Percentiles rank a stretch among this genome's conserved stretches.
These are phyloP conservation scores for Fraxinus angustifolia DNA, from an alignment of 305 asterid species.

Conservation along the genomic window DNA sequence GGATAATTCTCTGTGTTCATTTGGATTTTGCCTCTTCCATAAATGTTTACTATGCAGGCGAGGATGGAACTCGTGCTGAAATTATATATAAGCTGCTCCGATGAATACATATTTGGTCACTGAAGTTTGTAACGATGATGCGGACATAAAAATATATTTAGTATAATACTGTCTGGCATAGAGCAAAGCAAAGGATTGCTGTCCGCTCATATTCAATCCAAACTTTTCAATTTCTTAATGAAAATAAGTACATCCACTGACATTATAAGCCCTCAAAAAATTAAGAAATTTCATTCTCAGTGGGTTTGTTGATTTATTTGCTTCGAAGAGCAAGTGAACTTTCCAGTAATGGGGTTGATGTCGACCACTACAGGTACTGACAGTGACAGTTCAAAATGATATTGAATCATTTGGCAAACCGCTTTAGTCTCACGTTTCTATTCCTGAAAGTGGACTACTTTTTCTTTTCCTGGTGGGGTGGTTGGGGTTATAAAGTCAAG, in stretches of 20 bases:
- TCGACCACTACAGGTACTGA: neutral
- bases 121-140: neutral
- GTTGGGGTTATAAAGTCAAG: neutral
- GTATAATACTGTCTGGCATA: neutral
- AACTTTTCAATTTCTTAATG: neutral
- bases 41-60: neutral
- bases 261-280: neutral
- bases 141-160: neutral
- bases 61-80: neutral
- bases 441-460: neutral
- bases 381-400: neutral
- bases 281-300: neutral
- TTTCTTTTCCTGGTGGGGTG: neutral
- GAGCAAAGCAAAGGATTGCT: neutral
- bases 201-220: neutral
- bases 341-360: neutral
- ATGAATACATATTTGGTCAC: neutral
- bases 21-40: neutral
- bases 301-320: neutral
- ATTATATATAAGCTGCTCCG: neutral
- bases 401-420: neutral
- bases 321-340: neutral
- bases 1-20: neutral
- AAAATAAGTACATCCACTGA: neutral
- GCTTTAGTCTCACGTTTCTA: neutral